These are phyloP conservation scores for Collybia sordida DNA, from an alignment of 768 basidiomycete genomes.

Conservation along the genomic window DNA sequence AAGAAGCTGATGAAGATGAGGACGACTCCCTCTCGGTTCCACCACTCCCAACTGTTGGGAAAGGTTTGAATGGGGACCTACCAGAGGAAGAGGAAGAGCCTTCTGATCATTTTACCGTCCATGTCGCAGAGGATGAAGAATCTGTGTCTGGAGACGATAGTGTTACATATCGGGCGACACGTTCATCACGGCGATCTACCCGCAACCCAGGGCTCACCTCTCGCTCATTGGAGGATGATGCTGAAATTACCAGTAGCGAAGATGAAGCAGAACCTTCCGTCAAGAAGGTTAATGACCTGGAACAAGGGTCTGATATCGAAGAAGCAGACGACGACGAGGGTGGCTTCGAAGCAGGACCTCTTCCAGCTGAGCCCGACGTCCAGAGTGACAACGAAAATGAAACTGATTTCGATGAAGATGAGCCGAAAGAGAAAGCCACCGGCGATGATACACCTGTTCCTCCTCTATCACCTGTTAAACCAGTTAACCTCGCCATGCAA, in stretches of 20 bases:
- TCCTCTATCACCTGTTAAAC: neutral
- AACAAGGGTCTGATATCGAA: neutral
- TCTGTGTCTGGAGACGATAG: slow-evolving; percentile 14
- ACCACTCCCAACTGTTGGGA: neutral
- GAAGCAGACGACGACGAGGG: neutral
- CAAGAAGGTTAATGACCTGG: too few relatives aligned
- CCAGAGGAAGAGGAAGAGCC: slow-evolving; percentile 17
- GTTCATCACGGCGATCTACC: slow-evolving; percentile 7
- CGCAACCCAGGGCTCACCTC: slow-evolving; percentile 7
- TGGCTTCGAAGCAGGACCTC: slow-evolving; percentile 6
- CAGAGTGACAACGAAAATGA: slow-evolving; percentile 27
- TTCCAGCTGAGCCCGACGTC: slow-evolving; percentile 10
- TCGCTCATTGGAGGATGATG: neutral
- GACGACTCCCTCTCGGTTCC: slow-evolving; percentile 20
- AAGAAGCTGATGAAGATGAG: slow-evolving; percentile 35
- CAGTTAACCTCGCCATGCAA: slow-evolving; percentile 17
- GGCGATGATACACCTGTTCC: slow-evolving; percentile 14
- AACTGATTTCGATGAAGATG: slow-evolving; percentile 26
- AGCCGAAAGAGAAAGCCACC: slow-evolving; percentile 21
- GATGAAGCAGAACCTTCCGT: too few relatives aligned
- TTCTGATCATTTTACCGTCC: neutral
- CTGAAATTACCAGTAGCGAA: too few relatives aligned
- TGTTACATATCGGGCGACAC: slow-evolving; percentile 4
- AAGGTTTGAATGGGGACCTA: slow-evolving; percentile 3
- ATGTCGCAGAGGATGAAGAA: slow-evolving; percentile 13